Percentiles rank a stretch among this genome's conserved stretches.
phyloP scores from a whole-genome alignment of 2,329 filamentous ascomycete species.

The Seiridium unicorne region DNA sequence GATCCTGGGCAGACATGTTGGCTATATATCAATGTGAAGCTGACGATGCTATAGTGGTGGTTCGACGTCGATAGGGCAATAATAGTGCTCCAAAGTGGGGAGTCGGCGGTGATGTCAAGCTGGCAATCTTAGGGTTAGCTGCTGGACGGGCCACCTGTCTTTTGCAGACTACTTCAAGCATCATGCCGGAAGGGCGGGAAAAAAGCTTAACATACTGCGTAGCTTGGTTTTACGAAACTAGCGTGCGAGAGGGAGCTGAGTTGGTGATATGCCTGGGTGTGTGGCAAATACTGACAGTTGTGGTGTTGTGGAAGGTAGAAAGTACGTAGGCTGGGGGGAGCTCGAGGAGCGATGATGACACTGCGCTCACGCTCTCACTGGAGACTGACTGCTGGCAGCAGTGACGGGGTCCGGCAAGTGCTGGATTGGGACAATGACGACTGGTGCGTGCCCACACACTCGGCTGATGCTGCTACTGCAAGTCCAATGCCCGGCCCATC shows the following conservation, averaged over 20 bases:
- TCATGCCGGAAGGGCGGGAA: background rate
- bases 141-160: background rate
- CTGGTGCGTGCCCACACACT: background rate
- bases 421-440: background rate
- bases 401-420: background rate
- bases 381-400: background rate
- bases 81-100: background rate
- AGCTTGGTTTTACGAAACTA: background rate
- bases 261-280: background rate
- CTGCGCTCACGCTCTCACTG: background rate
- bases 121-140: slow-evolving; percentile 9
- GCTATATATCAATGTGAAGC: slow-evolving; percentile 14
- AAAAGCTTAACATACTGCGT: background rate
- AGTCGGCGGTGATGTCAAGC: slow-evolving; percentile 10
- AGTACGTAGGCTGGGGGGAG: background rate
- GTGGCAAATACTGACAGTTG: background rate
- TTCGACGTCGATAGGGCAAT: background rate
- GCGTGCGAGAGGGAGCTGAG: too few species aligned
- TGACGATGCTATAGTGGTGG: slow-evolving; percentile 8
- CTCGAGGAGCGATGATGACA: background rate
- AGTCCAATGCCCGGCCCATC: background rate
- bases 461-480: background rate
- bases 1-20: slow-evolving; percentile 74
- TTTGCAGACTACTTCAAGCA: background rate
- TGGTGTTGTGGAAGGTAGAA: background rate